These are phyloP conservation scores for Geotrichum restrictum DNA, from an alignment of 1,139 yeast genomes.

Conservation along the genomic window DNA sequence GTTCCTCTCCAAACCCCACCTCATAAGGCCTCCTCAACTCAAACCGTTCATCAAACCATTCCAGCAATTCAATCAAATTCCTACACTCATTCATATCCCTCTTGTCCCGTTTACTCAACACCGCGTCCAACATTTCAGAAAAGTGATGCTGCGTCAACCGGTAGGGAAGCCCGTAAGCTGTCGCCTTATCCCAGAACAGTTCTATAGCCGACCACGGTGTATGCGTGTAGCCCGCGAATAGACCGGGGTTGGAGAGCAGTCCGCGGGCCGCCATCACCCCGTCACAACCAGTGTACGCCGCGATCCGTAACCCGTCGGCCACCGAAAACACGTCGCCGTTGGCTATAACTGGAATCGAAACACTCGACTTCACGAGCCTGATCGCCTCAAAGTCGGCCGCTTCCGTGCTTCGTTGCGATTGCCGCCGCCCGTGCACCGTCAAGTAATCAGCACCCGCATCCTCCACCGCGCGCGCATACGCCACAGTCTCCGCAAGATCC, in stretches of 20 bases:
- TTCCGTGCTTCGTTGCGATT: conserved; percentile 73
- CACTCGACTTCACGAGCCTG: conserved; percentile 55
- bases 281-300: conserved; percentile 66
- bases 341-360: conserved; percentile 79
- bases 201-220: conserved; percentile 95
- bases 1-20: conserved; percentile 58
- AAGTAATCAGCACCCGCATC: conserved; percentile 88
- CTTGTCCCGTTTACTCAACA: conserved; percentile 51
- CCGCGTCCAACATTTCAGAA: conserved; percentile 71
- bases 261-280: conserved; percentile 98
- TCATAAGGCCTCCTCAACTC: conserved; percentile 63
- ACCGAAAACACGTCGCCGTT: conserved; percentile 86
- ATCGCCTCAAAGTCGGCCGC: conserved; percentile 86
- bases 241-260: conserved; percentile 74
- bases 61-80: conserved; percentile 60
- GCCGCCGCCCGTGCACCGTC: conserved; percentile 90
- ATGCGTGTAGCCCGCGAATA: conserved; percentile 56
- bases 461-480: conserved; percentile 49
- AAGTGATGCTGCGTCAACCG: conserved; percentile 83
- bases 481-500: conserved; percentile 25
- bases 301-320: conserved; percentile 59
- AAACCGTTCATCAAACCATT: conserved; percentile 76
- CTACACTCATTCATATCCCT: conserved; percentile 62
- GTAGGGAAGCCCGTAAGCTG: conserved; percentile 79
- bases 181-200: conserved; percentile 69